These are phyloP conservation scores for Sungouiozyma ichnusensis DNA, from an alignment of 805 yeast genomes.

Conservation along the genomic window DNA sequence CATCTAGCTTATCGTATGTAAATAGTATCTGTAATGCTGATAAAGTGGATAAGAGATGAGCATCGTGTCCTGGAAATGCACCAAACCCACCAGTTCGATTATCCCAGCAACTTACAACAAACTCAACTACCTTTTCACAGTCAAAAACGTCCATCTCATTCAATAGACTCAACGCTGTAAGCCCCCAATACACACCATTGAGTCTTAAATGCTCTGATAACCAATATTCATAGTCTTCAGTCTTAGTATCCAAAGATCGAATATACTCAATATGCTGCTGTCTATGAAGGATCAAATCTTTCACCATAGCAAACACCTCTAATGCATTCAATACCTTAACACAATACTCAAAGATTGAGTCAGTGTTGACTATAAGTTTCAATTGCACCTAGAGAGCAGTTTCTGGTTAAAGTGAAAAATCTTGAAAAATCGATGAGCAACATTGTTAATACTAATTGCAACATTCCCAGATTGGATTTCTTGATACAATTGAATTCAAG, in stretches of 20 bases:
- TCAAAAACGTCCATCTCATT: constrained; percentile 46
- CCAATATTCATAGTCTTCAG: constrained; percentile 70
- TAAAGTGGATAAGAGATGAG: constrained; percentile 74
- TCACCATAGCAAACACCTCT: background rate
- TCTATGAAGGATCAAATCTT: constrained; percentile 9
- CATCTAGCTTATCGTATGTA: constrained; percentile 50
- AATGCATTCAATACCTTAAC: too few relatives aligned
- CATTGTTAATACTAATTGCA: background rate
- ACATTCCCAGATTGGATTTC: too few relatives aligned
- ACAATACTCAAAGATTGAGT: too few relatives aligned
- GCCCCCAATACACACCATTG: constrained; percentile 94
- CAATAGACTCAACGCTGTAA: constrained; percentile 60
- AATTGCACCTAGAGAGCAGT: too few relatives aligned
- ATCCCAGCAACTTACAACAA: constrained; percentile 59
- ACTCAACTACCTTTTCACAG: constrained; percentile 52
- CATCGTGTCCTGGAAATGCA: constrained; percentile 81
- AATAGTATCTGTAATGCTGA: constrained; percentile 77
- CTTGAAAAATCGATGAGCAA: background rate
- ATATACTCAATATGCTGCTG: constrained; percentile 54
- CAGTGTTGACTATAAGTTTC: too few relatives aligned
- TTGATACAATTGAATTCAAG: too few relatives aligned
- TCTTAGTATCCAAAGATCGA: constrained; percentile 40
- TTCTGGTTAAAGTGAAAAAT: too few relatives aligned
- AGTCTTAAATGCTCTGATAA: constrained; percentile 79
- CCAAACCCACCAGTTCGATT: constrained; percentile 68